Percentiles rank a stretch among this genome's conserved stretches.
phyloP scores from a whole-genome alignment of 495 filamentous ascomycete genomes.

The Penicillium cinerascens region DNA sequence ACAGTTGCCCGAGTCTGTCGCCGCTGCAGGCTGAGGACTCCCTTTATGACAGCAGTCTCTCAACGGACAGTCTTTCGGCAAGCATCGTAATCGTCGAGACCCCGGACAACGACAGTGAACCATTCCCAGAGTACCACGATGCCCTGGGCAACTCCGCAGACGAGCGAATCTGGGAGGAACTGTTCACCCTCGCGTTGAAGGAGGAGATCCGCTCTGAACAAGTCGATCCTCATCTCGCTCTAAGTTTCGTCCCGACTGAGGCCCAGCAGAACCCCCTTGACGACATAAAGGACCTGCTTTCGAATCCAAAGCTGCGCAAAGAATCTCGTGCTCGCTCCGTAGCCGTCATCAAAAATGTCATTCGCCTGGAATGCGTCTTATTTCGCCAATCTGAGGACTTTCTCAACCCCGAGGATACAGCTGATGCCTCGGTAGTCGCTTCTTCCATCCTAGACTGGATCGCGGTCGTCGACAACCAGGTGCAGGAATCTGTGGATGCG shows the following conservation, averaged over 20 bases:
- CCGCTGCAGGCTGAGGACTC: neutral
- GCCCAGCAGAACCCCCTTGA: constrained; percentile 12
- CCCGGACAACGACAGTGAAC: constrained; percentile 15
- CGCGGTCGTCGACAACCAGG: too few relatives aligned
- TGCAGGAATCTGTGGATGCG: too few relatives aligned
- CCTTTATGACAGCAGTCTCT: neutral
- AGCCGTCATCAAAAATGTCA: too few relatives aligned
- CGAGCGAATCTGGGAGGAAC: constrained; percentile 17
- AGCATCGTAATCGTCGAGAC: neutral
- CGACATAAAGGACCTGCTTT: constrained; percentile 1
- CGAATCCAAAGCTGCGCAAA: too few relatives aligned
- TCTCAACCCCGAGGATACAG: too few relatives aligned
- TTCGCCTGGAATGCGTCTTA: too few relatives aligned
- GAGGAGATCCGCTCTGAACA: constrained; percentile 11
- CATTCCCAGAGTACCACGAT: constrained; percentile 36
- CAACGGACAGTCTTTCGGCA: neutral
- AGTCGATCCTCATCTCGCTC: constrained; percentile 11
- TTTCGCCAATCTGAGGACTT: too few relatives aligned
- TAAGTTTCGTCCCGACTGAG: neutral
- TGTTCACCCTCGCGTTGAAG: constrained; percentile 24
- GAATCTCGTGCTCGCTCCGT: too few relatives aligned
- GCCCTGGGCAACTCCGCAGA: constrained; percentile 7
- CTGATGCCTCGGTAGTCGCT: too few relatives aligned
- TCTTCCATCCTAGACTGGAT: too few relatives aligned
- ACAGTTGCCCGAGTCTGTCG: too few relatives aligned